Evolutionary conservation across 352 stramenopile species (phyloP).

Genomic region (Phytophthora colocasiae): DNA sequence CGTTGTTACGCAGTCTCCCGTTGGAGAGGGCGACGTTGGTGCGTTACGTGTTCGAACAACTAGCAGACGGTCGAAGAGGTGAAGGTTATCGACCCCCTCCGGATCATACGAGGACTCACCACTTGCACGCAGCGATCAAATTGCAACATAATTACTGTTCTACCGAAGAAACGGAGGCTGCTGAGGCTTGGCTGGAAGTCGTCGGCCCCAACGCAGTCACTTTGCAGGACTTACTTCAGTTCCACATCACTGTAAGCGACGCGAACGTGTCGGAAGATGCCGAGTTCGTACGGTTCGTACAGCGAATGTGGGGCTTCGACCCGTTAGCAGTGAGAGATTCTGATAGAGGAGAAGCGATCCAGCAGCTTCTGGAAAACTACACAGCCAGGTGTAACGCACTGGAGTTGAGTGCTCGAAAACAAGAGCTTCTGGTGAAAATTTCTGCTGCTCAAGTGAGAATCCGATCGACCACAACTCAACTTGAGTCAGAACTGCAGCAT

Average conservation of each 20-base stretch:
- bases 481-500: conserved; percentile 33
- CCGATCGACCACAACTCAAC: conserved; percentile 12
- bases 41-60: conserved; percentile 63
- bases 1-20: conserved; percentile 47
- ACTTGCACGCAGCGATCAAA: conserved; percentile 54
- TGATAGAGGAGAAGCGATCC: conserved; percentile 35
- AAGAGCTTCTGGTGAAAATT: conserved; percentile 37
- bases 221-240: conserved; percentile 48
- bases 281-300: conserved; percentile 65
- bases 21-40: conserved; percentile 48
- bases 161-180: conserved; percentile 37
- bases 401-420: conserved; percentile 34
- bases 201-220: conserved; percentile 30
- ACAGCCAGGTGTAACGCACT: conserved; percentile 21
- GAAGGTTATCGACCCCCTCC: conserved; percentile 54
- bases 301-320: conserved; percentile 70
- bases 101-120: conserved; percentile 54
- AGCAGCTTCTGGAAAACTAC: conserved; percentile 48
- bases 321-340: conserved; percentile 32
- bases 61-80: conserved; percentile 52
- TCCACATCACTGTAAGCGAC: conserved; percentile 63
- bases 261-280: conserved; percentile 55
- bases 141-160: conserved; percentile 55
- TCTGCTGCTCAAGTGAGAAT: conserved; percentile 29
- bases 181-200: conserved; percentile 43